A percentile compares a stretch with the other conserved stretches of the same genome.
phyloP scores from a whole-genome alignment of 2,329 filamentous ascomycete genomes.

The Pseudogymnoascus sp. region DNA sequence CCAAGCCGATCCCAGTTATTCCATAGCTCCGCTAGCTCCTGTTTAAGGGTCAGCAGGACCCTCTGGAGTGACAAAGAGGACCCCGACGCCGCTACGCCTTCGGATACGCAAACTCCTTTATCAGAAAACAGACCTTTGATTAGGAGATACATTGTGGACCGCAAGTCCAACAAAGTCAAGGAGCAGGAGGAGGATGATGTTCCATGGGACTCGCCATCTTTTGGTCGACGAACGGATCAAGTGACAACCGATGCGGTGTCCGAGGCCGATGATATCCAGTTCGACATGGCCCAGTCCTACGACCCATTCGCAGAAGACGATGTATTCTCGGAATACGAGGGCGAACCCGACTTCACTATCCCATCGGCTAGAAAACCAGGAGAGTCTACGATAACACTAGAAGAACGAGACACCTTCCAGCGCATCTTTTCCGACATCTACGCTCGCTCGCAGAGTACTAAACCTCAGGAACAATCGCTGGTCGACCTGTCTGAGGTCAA shows the following conservation, averaged over 20 bases:
- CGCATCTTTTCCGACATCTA: slow-evolving; percentile 53
- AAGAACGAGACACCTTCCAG: slow-evolving; percentile 42
- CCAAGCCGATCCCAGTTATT: neutral
- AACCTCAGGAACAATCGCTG: slow-evolving; percentile 5
- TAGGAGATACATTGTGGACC: slow-evolving; percentile 1
- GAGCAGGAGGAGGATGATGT: neutral
- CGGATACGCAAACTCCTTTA: neutral
- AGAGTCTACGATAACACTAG: slow-evolving; percentile 48
- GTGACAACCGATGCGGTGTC: neutral
- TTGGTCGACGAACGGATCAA: neutral
- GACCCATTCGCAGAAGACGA: slow-evolving; percentile 24
- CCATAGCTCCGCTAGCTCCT: neutral
- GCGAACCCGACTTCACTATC: slow-evolving; percentile 22
- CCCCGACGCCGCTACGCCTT: neutral
- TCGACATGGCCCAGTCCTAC: slow-evolving; percentile 10
- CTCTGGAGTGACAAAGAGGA: neutral
- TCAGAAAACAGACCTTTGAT: neutral
- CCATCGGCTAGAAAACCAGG: slow-evolving; percentile 15
- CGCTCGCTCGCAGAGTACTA: slow-evolving; percentile 25
- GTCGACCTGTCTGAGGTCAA: neutral
- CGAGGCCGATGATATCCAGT: neutral
- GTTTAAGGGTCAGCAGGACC: neutral
- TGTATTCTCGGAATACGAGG: slow-evolving; percentile 47
- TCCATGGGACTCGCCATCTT: neutral
- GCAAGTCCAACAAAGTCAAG: neutral